phyloP scores from a whole-genome alignment of 2,329 filamentous ascomycete genomes.

The Neopestalotiopsis rosae region DNA sequence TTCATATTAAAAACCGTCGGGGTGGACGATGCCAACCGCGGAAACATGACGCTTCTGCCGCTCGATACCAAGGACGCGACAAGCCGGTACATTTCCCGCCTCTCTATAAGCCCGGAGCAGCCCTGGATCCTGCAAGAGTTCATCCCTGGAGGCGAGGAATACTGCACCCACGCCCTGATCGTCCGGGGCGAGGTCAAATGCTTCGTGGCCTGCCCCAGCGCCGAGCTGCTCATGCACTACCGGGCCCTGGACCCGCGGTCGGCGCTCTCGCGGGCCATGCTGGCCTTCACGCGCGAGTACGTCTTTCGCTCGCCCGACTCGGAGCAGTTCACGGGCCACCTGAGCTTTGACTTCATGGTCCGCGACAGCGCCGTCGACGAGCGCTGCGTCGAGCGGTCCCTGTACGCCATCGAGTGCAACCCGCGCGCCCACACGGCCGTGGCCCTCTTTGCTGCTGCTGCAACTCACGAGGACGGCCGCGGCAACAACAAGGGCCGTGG shows the following conservation, averaged over 20 bases:
- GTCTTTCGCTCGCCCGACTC: slow-evolving; percentile 49
- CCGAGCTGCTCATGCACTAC: slow-evolving; percentile 71
- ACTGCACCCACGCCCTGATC: slow-evolving; percentile 73
- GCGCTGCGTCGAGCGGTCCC: slow-evolving; percentile 37
- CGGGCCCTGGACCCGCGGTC: slow-evolving; percentile 59
- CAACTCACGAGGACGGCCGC: no score
- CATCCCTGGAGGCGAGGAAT: slow-evolving; percentile 65
- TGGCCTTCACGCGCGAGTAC: slow-evolving; percentile 66
- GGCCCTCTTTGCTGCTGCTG: slow-evolving; percentile 54
- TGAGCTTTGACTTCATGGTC: slow-evolving; percentile 75
- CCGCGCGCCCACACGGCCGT: slow-evolving; percentile 73
- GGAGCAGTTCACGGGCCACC: slow-evolving; percentile 66
- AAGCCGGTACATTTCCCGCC: slow-evolving; percentile 54
- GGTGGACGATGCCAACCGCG: slow-evolving; percentile 63
- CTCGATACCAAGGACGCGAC: slow-evolving; percentile 58
- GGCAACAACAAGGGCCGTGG: slow-evolving; percentile 22
- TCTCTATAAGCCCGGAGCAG: slow-evolving; percentile 57
- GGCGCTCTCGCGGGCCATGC: slow-evolving; percentile 62
- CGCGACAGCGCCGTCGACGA: slow-evolving; percentile 41
- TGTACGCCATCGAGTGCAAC: slow-evolving; percentile 76
- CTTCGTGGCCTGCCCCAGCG: slow-evolving; percentile 70
- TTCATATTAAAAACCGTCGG: slow-evolving; percentile 73
- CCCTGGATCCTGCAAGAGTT: slow-evolving; percentile 76
- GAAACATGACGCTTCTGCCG: slow-evolving; percentile 70
- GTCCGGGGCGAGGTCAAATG: slow-evolving; percentile 67